phyloP scores from a whole-genome alignment of 1,284 basidiomycete species.

The Termitomyces sp. region DNA sequence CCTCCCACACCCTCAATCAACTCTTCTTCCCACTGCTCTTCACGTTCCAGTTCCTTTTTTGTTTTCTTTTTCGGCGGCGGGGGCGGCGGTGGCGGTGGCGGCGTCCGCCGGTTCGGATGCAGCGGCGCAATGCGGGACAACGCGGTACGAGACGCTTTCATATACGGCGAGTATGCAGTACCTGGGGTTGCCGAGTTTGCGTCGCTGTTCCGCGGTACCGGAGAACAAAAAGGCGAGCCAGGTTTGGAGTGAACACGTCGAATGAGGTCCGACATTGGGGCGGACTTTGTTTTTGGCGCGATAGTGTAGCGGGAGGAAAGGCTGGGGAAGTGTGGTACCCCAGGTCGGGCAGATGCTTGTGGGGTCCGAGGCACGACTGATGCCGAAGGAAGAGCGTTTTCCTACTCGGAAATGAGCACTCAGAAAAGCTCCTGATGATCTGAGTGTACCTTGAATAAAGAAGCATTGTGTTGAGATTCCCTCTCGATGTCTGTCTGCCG shows the following conservation, averaged over 20 bases:
- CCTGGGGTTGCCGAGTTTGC: conserved; percentile 15
- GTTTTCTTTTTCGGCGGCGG: conserved; percentile 68
- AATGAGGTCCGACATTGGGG: conserved; percentile 71
- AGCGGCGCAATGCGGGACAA: conserved; percentile 68
- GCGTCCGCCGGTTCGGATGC: conserved; percentile 64
- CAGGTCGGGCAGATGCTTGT: conserved; percentile 7
- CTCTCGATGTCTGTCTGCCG: conserved; percentile 1
- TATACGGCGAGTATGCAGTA: conserved; percentile 54
- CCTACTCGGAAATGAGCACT: conserved; percentile 8
- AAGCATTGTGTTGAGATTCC: neutral
- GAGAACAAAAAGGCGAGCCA: conserved; percentile 51
- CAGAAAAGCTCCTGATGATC: neutral
- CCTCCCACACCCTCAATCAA: conserved; percentile 66
- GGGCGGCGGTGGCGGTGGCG: conserved; percentile 54
- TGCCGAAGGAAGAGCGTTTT: conserved; percentile 12
- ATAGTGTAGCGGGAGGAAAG: conserved; percentile 35
- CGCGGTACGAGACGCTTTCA: conserved; percentile 56
- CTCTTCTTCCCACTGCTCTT: conserved; percentile 77
- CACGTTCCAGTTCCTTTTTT: conserved; percentile 68
- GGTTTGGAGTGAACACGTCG: conserved; percentile 62
- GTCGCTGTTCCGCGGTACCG: conserved; percentile 24
- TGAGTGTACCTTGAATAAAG: conserved; percentile 12
- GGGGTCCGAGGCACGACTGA: conserved; percentile 4
- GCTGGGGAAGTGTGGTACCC: conserved; percentile 18
- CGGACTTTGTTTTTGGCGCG: conserved; percentile 39